Evolutionary conservation across 202 grass and related monocot species (phyloP), one percentile per base, ranked within the genome.

Genomic region (Zoysia matrella): DNA sequence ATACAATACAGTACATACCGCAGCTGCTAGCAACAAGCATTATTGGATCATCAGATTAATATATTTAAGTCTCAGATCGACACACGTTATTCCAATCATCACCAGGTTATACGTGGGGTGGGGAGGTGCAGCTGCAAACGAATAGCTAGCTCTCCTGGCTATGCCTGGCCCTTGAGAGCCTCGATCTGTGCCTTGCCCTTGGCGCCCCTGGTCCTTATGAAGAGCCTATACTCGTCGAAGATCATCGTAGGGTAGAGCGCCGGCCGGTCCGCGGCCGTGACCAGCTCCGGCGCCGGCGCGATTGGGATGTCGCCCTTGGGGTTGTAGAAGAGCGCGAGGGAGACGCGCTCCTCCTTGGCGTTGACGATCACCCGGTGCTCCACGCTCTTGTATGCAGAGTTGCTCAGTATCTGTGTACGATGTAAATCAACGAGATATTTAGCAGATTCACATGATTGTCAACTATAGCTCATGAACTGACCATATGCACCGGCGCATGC

Each of bases 271-370:
- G n/a, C 71, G 16, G 85, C 84, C 49, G 45, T 42, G 78, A 89
- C 74, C 47, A 94, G 75, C 83, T 94, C 78, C 10, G 64, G 36
- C 41, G 78, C 88, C 44, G 94, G 92, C 45, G 77, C 79, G 3
- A 97, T 51, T 51, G 78, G 92, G 41, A 92, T 2, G 86, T 97
- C 86, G 9, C 78, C 81, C 41, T 76, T 82, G 1, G 94, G 94
- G 81, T 92, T 92, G 92, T 92, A 97, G 86, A 97, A 97, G 67
- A 97, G 74, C 3, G 94, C 94, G 3, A 97, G 78, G 9, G 94
- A 97, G 73, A 97, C 42, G 16, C 94, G 88, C 75, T 97, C 94
- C 44, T 79, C 41, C 61, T 51, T 51, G 18, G 90, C 80, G 67
- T 91, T 97, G 46, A 87, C 92, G 18, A 88, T 57, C 72, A 92